Evolutionary conservation across 1,284 basidiomycete genomes (phyloP), one percentile per base, ranked within the genome.

Genomic region (Caloboletus firmus): DNA sequence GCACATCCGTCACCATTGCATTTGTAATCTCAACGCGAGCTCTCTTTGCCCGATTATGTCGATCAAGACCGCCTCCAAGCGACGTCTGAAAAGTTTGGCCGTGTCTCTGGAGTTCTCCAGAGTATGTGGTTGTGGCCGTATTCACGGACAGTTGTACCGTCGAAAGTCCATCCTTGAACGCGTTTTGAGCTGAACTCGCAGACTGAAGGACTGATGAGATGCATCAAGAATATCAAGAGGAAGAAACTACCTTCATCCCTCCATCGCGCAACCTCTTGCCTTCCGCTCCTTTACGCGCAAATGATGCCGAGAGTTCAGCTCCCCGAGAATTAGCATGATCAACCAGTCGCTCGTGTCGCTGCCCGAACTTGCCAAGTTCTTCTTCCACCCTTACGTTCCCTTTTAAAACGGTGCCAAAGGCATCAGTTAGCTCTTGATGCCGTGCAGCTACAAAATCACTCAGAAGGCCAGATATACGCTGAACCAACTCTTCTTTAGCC

Each of bases 401-500:
- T 22, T 75, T 71, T 53, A 82, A 78, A 34, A 91, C 74, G 28
- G 73, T 68, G 1, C 72, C 73, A 46, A 93, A 76, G 1, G 83
- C 81, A 13, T 83, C 79, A 20, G 79, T 76, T 42, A 95, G 74
- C n/a, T 82, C 82, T 18, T 79, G 75, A 62, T 94, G 87, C 32
- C 90, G 83, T 44, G 85, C 78, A 26, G 81, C 74, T 12, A 85
- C 79, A 68, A 89, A 94, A 18, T 83, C 85, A 20, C 80, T 81
- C 3, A 96, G 73, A 57, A 94, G 75, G 7, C 76, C 75, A 0
- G 89, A 87, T 52, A 96, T 79, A 35, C 85, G 84, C 44, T 85
- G 79, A 39, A 93, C 72, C 7, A 96, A 72, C 44, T 89, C 85
- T 36, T 86, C 83, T 59, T 85, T 87, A 2, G 89, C 81, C 48